Conservation (phyloP, 78 protist genomes). For the Mantamonas sphyraenae region DNA sequence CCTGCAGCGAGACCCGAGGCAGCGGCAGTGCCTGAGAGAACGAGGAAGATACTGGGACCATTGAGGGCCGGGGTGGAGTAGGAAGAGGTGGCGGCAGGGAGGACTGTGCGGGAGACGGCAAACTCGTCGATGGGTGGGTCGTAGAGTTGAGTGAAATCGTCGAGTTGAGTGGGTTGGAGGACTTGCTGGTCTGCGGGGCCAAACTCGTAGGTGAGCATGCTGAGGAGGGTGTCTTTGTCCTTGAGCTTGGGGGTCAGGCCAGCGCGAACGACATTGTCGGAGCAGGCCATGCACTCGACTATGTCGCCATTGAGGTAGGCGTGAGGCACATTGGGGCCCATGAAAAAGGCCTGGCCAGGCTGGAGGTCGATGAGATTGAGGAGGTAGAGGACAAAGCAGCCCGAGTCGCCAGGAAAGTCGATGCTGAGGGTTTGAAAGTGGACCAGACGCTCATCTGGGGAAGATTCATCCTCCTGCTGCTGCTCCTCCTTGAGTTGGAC, state of each 20-base stretch:
- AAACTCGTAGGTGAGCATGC: conserved; percentile 55
- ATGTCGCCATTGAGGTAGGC: conserved; percentile 82
- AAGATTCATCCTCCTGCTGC: not conserved
- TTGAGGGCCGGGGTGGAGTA: no score
- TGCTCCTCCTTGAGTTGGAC: not conserved
- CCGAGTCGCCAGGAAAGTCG: conserved; percentile 85
- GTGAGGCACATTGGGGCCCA: conserved; percentile 91
- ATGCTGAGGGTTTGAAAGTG: conserved; percentile 3
- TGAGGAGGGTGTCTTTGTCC: conserved; percentile 61
- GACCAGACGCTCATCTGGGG: conserved; percentile 6
- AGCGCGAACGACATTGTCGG: conserved; percentile 98
- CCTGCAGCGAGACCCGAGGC: no score
- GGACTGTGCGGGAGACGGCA: no score
- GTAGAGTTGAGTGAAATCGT: no score
- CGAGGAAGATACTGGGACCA: no score
- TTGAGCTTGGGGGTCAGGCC: conserved; percentile 94
- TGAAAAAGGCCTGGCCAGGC: conserved; percentile 87
- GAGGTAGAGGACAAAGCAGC: conserved; percentile 77
- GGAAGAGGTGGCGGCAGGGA: no score
- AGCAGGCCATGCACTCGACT: conserved; percentile 94
- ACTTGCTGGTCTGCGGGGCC: not conserved
- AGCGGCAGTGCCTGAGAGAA: no score
- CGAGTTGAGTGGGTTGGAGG: no score
- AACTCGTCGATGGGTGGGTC: no score
- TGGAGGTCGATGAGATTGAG: conserved; percentile 60